Evolutionary conservation across 1,284 basidiomycete genomes (phyloP).

Genomic region (Apiotrichum sp.): DNA sequence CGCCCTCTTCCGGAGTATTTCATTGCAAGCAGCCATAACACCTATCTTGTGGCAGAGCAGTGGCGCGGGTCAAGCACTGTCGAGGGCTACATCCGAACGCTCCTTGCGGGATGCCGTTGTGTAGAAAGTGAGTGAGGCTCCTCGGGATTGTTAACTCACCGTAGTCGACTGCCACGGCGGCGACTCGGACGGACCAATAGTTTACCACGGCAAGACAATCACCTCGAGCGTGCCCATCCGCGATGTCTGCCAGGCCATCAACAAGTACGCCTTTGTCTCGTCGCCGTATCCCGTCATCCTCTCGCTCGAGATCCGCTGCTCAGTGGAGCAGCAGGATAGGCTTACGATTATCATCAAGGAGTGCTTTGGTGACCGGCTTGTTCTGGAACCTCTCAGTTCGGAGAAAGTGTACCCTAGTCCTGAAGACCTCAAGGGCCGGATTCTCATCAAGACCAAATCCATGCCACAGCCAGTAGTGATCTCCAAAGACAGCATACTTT

Average conservation of each 20-base stretch:
- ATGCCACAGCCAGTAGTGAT: background rate
- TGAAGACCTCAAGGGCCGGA: constrained; percentile 68
- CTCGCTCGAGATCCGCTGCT: constrained; percentile 88
- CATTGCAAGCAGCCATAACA: constrained; percentile 93
- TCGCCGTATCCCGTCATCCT: constrained; percentile 94
- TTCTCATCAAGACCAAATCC: constrained; percentile 70
- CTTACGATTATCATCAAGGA: constrained; percentile 72
- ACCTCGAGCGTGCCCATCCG: constrained; percentile 79
- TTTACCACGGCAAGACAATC: constrained; percentile 88
- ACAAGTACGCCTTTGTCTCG: constrained; percentile 85
- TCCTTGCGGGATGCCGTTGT: constrained; percentile 82
- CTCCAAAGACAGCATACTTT: background rate
- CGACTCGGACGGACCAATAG: constrained; percentile 63
- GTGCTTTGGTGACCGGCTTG: constrained; percentile 69
- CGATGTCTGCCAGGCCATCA: constrained; percentile 79
- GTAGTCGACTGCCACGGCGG: constrained; percentile 93
- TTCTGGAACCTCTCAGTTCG: constrained; percentile 54
- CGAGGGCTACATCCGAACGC: constrained; percentile 90
- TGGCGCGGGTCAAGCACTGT: constrained; percentile 88
- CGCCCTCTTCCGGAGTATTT: constrained; percentile 80
- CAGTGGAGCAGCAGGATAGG: constrained; percentile 71
- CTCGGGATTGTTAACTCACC: background rate
- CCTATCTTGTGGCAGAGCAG: constrained; percentile 92
- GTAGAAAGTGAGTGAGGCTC: constrained; percentile 69
- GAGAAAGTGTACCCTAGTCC: constrained; percentile 66